phyloP scores from a whole-genome alignment of 805 yeast species.

The Ogataea corticis region DNA sequence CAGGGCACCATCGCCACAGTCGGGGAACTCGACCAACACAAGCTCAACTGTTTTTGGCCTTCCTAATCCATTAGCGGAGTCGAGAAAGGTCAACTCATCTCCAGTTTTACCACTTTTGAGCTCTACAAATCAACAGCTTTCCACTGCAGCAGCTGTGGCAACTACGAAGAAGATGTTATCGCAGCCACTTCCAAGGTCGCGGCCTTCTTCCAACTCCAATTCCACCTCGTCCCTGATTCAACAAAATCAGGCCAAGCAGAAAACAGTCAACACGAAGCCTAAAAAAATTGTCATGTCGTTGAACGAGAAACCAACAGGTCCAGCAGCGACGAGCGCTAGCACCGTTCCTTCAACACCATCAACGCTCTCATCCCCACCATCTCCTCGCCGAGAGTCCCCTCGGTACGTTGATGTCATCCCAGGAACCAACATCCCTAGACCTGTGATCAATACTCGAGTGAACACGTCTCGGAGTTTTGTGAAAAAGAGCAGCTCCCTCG shows the following conservation, averaged over 20 bases:
- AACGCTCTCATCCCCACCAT: slow-evolving; percentile 5
- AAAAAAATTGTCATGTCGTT: not conserved
- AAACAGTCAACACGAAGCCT: not conserved
- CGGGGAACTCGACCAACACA: slow-evolving; percentile 8
- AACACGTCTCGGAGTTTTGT: slow-evolving; percentile 21
- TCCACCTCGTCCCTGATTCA: not conserved
- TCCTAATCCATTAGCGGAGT: slow-evolving; percentile 19
- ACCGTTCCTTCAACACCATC: slow-evolving; percentile 8
- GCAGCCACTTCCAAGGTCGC: slow-evolving; percentile 14
- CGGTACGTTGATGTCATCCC: slow-evolving; percentile 47
- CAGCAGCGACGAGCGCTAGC: too few relatives aligned
- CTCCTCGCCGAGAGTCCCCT: slow-evolving; percentile 22
- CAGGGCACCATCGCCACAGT: slow-evolving; percentile 4
- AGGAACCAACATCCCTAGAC: slow-evolving; percentile 59
- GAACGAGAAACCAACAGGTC: too few relatives aligned
- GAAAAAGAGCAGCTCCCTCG: slow-evolving; percentile 9
- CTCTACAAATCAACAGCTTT: slow-evolving; percentile 10
- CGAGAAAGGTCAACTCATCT: slow-evolving; percentile 19
- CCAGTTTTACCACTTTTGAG: slow-evolving; percentile 20
- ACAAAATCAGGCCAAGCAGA: not conserved
- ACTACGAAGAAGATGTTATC: slow-evolving; percentile 19
- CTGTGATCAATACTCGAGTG: slow-evolving; percentile 42
- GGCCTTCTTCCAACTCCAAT: slow-evolving; percentile 7
- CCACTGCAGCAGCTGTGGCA: slow-evolving; percentile 27
- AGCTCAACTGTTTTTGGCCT: slow-evolving; percentile 24